Evolutionary conservation across 2,329 filamentous ascomycete species (phyloP).

Genomic region (Xylariaceae sp.): DNA sequence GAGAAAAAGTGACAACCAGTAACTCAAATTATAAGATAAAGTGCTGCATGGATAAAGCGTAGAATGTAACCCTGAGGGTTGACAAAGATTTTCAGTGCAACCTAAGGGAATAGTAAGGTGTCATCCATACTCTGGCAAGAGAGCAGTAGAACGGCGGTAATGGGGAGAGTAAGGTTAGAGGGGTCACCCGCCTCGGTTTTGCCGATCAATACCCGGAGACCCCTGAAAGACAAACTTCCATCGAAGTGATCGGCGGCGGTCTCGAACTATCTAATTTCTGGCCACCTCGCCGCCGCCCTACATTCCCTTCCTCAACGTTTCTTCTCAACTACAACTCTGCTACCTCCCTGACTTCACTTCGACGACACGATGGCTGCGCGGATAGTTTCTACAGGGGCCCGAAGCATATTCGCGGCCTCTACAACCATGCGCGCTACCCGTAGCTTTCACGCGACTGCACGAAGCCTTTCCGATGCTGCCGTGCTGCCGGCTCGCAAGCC

Average conservation of each 20-base stretch:
- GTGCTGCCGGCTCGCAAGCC: conserved; percentile 63
- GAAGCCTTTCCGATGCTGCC: conserved; percentile 50
- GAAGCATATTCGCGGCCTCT: conserved; percentile 43
- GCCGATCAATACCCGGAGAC: conserved; percentile 19
- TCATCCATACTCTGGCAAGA: too few relatives aligned
- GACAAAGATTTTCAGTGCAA: conserved; percentile 20
- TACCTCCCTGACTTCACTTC: neutral
- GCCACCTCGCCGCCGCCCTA: conserved; percentile 21
- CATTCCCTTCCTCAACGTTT: neutral
- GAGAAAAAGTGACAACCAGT: too few relatives aligned
- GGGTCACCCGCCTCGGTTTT: conserved; percentile 16
- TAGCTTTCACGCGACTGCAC: conserved; percentile 58
- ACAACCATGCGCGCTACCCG: conserved; percentile 39
- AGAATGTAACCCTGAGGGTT: conserved; percentile 8
- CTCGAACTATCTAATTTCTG: conserved; percentile 10
- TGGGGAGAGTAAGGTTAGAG: neutral
- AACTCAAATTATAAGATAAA: neutral
- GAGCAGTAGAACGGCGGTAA: neutral
- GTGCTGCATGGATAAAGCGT: neutral
- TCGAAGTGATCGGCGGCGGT: too few relatives aligned
- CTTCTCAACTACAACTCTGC: too few relatives aligned
- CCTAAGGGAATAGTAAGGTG: conserved; percentile 14
- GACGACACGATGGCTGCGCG: conserved; percentile 52
- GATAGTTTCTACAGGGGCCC: conserved; percentile 48
- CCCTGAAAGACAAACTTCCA: neutral